Evolutionary conservation across 2,329 filamentous ascomycete genomes (phyloP), one percentile per base, ranked within the genome.

Genomic region (Colletotrichum orbiculare): DNA sequence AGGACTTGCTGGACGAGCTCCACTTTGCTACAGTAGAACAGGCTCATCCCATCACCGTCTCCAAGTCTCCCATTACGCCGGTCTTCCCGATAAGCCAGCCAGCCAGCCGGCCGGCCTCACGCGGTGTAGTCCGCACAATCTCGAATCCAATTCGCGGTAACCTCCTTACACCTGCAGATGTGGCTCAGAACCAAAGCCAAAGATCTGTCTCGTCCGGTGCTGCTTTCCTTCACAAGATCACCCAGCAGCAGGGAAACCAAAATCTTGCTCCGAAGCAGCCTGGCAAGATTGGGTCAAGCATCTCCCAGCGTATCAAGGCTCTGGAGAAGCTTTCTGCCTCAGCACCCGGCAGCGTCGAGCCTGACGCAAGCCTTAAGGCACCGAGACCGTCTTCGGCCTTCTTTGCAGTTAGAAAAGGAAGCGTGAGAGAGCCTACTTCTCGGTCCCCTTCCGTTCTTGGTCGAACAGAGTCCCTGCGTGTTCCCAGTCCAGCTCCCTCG

Each of bases 241-340:
- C 80, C 8, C 86, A 85, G 67, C 85, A 87, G 70, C 77, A 81
- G 37, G 25, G 25, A 2, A 77, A 85, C 12, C 58, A 64, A n/a
- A 83, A 84, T 55, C 73, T 90, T 54, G 80, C 84, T 50, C 82
- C 87, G 4, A 93, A 92, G 75, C 96, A 94, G 75, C 63, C 63
- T 39, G 85, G 90, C 69, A 96, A 92, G 72, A 87, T 98, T 33
- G 94, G 93, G 8, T 94, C 92, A 8, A 94, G 93, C 70, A 97
- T 99, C 66, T 96, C 95, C 3, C 93, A 95, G 75, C 90, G 96
- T 46, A 98, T 98, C 76, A 96, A 97, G 77, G 94, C 94, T 7
- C 82, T 99, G 57, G 92, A 97, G 74, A 94, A 93, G 76, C 85
- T 96, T 69, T 85, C 89, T 64, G 78, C 83, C 73, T 73, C 75